Evolutionary conservation across 2,329 filamentous ascomycete genomes (phyloP), one percentile per base, ranked within the genome.

Genomic region (Aspergillus sergii): DNA sequence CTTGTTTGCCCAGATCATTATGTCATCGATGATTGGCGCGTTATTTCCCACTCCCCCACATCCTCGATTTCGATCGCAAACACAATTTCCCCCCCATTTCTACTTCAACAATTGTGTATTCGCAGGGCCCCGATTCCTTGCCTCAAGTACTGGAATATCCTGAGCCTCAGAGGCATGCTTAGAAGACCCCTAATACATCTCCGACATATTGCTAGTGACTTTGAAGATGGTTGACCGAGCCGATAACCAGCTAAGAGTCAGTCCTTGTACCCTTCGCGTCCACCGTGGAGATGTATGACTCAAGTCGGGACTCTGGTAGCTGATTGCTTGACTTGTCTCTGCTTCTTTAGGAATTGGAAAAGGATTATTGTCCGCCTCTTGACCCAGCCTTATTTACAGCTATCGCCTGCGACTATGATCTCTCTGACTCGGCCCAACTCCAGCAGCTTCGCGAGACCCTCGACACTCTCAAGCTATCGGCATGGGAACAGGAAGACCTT

Each of bases 351-450:
- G 76, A 77, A 50, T 69, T 81, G 28, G 74, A 94, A 88, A 84
- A 88, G 65, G 87, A 90, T 67, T 94, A 92, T 72, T 89, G 89
- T 73, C 86, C 90, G 28, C 85, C 89, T 21, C 78, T 97, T 46
- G 94, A 97, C 69, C 87, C 93, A 67, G 86, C 92, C 0, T 84
- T 94, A 14, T 86, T 97, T 63, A 85, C 90, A 59, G 89, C 92
- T 4, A 91, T 97, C 57, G 82, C 88, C 6, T 86, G 82, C 58
- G 94, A 98, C 72, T 92, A 88, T 76, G 86, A 93, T 69, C 80
- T 94, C 21, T 74, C 78, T 3, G 76, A 87, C 26, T 70, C 83
- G 0, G 75, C 79, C 0, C 81, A 88, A 48, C 80, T 88, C 36
- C 72, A 83, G 3, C 79, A 81, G 11, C 87, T 89, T 3, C 84